These are phyloP conservation scores for Isabelozyma gotoi DNA, from an alignment of 805 yeast species.

Conservation along the genomic window DNA sequence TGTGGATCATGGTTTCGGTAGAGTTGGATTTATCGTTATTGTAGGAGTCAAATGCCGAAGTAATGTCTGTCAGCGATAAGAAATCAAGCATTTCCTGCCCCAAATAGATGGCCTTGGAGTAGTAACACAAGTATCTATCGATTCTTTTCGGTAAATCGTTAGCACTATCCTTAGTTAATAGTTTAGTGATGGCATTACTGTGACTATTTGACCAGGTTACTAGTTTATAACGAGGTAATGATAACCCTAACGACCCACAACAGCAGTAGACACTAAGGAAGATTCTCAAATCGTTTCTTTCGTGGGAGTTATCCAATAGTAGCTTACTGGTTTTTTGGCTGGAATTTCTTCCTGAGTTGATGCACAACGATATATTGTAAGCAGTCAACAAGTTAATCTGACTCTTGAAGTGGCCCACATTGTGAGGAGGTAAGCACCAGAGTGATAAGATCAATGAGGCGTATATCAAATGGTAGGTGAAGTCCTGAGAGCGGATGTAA, in stretches of 20 bases:
- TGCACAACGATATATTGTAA: slow-evolving; percentile 44
- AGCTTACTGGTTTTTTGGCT: slow-evolving; percentile 22
- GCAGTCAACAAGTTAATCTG: slow-evolving; percentile 50
- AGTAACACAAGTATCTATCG: slow-evolving; percentile 45
- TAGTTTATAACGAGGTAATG: slow-evolving; percentile 50
- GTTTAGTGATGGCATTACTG: slow-evolving; percentile 26
- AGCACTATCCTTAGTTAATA: slow-evolving; percentile 9
- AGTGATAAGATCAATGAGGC: slow-evolving; percentile 45
- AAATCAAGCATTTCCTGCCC: slow-evolving; percentile 51
- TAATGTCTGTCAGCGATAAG: slow-evolving; percentile 26
- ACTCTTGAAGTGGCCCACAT: slow-evolving; percentile 52
- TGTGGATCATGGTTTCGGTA: not conserved
- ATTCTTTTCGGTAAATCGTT: slow-evolving; percentile 24
- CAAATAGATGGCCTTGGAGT: slow-evolving; percentile 43
- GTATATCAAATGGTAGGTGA: slow-evolving; percentile 41
- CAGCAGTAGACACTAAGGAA: slow-evolving; percentile 49
- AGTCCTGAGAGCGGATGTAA: slow-evolving; percentile 41
- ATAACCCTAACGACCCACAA: slow-evolving; percentile 51
- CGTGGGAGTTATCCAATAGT: slow-evolving; percentile 20
- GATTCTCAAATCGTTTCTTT: slow-evolving; percentile 35
- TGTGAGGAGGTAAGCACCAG: slow-evolving; percentile 55
- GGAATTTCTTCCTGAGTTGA: slow-evolving; percentile 43
- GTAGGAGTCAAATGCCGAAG: not conserved
- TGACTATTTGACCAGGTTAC: slow-evolving; percentile 49
- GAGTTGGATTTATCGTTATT: not conserved